Conservation (phyloP, 441 rosid genomes). For the Cnidoscolus chayamansa region DNA sequence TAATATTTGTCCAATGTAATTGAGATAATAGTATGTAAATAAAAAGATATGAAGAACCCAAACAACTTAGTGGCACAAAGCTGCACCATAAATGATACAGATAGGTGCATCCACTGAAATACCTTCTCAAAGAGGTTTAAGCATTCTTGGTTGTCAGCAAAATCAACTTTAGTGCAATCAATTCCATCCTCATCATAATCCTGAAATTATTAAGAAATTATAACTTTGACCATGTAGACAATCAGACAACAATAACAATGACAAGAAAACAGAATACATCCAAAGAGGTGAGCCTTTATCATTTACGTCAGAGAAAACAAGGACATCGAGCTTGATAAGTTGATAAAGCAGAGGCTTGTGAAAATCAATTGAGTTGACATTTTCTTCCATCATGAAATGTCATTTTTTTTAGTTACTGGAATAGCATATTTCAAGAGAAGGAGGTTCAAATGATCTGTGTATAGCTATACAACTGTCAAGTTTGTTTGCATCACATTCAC, state of each 20-base stretch:
- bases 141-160: constrained; percentile 87
- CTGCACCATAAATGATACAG: constrained; percentile 2
- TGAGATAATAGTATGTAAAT: not conserved
- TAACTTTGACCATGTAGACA: not conserved
- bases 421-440: not conserved
- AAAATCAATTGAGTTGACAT: not conserved
- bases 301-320: not conserved
- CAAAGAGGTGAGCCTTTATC: not conserved
- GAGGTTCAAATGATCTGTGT: not conserved
- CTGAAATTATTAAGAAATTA: constrained; percentile 35
- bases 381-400: not conserved
- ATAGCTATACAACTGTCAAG: too few species aligned
- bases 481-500: not conserved
- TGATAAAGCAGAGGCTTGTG: not conserved
- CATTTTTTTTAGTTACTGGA: not conserved
- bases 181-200: constrained; percentile 91
- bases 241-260: not conserved
- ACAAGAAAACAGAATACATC: not conserved
- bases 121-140: constrained; percentile 95
- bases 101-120: constrained; percentile 15
- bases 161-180: constrained; percentile 86
- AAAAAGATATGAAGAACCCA: not conserved
- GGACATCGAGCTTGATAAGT: not conserved
- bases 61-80: constrained; percentile 6
- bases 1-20: not conserved